Evolutionary conservation across 2,329 filamentous ascomycete genomes (phyloP).

Genomic region (Diplodia intermedia): DNA sequence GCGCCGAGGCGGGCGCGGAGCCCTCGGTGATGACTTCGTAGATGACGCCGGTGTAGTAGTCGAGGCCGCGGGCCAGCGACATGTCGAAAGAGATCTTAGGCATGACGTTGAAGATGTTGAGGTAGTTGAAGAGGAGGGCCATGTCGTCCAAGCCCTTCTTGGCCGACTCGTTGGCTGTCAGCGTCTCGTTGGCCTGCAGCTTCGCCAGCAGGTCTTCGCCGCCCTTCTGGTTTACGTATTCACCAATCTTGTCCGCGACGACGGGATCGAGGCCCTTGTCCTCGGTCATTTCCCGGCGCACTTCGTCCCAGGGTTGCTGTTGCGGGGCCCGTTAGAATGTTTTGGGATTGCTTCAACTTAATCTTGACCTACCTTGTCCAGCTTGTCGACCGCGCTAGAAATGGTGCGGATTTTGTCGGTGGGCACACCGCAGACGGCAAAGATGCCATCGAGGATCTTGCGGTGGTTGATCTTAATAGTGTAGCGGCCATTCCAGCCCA

Average conservation of each 20-base stretch:
- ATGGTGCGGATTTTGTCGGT: constrained; percentile 86
- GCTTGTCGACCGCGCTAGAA: constrained; percentile 91
- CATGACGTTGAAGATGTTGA: constrained; percentile 76
- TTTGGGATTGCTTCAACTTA: not conserved
- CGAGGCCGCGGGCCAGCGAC: constrained; percentile 86
- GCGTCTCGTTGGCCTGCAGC: constrained; percentile 69
- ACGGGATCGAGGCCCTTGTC: constrained; percentile 81
- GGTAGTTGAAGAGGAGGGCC: constrained; percentile 79
- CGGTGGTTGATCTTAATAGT: constrained; percentile 96
- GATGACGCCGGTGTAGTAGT: constrained; percentile 90
- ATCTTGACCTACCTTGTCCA: constrained; percentile 73
- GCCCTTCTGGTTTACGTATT: constrained; percentile 81
- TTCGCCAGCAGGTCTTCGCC: constrained; percentile 75
- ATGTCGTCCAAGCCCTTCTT: constrained; percentile 83
- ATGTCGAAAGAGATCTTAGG: constrained; percentile 86
- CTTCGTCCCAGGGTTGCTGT: constrained; percentile 77
- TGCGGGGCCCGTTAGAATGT: constrained; percentile 35
- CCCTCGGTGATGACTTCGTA: constrained; percentile 88
- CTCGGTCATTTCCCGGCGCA: constrained; percentile 90
- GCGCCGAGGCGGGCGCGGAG: constrained; percentile 61
- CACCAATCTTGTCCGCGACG: constrained; percentile 85
- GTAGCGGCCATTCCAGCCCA: constrained; percentile 76
- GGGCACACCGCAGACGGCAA: constrained; percentile 88
- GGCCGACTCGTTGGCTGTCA: constrained; percentile 75
- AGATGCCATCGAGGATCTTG: constrained; percentile 91